Evolutionary conservation across 192 early-diverging fungal species (phyloP), one percentile per base, ranked within the genome.

Genomic region (Podila horticola): DNA sequence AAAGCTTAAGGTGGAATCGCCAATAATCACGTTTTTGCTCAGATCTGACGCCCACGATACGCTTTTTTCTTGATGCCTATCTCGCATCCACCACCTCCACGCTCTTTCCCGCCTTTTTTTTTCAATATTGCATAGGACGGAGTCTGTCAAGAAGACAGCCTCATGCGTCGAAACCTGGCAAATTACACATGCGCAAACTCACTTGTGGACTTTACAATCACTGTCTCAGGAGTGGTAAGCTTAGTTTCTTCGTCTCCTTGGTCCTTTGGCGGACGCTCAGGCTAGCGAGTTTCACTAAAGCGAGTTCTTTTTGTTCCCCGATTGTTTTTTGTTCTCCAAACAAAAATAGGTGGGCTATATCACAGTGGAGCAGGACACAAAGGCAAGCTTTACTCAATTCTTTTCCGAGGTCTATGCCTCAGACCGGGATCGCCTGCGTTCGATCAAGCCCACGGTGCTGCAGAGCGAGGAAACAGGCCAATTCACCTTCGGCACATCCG

Each of bases 281-380:
- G 34, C 34, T 0, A 36, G 34, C 34, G 34, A 0, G 6, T 36
- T 36, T 36, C 34, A 10, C 34, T 36, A 10, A 36, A 4, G 11
- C 34, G 0, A 36, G 34, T 31, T 31, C 34, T 36, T 36, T 36
- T 36, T 36, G 34, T 15, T 45, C 0, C 36, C 36, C 33, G 33
- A 34, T 4, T 1, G 1, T 36, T 10, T 36, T 36, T 11, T 34
- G 4, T 11, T 45, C 15, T 15, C 13, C 15, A 12, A 45, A 45
- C 41, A 17, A 12, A 45, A 36, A 19, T 70, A 70, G 68, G 58
- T 28, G 48, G 57, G 68, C 68, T 20, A 28, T 28, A 50, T 70
- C 41, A 30, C 48, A 38, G 68, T 70, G 28, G 59, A 70, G 11
- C 68, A 70, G 28, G 59, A 22, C 29, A 4, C 7, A 48, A 28